Evolutionary conservation across 2,329 filamentous ascomycete genomes (phyloP), one percentile per base, ranked within the genome.

Genomic region (Cercospora janseana): DNA sequence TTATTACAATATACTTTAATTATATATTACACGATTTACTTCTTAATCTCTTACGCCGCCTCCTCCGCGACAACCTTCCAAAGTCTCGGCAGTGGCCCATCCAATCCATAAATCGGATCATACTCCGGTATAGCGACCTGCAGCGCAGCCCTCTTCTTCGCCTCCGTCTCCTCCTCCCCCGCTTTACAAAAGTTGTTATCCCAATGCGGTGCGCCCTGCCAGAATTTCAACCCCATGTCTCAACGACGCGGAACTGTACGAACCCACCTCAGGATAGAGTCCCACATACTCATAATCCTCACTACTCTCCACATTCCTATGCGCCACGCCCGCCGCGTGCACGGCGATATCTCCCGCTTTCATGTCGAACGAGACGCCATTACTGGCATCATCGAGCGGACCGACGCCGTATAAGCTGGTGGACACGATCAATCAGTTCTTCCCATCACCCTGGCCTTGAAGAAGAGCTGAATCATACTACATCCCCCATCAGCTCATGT

Each of bases 201-300:
- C 58, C 60, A 62, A 9, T 61, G 49, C 10, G 60, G 56, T 26
- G 58, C 54, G 9, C 43, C 43, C 49, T 51, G 5, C 6, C 44
- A 15, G 5, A 10, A 45, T 20, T 29, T 15, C 29, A 26, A 40
- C 4, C 15, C 21, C 12, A n/a, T 16, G 18, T 24, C 9, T 21
- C 8, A 37, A 23, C 3, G 4, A 4, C 7, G 9, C 7, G 4
- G 24, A 23, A 5, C 21, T 13, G 9, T 13, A 26, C 23, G 40
- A 41, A 46, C 53, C 18, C 42, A 60, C 59, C 46, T 63, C 26
- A 3, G 62, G 60, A 56, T 62, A 61, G 8, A 64, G 38, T 13
- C 59, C 60, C 18, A 64, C 34, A 55, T 64, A 62, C 24, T 62
- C 60, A 49, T 65, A 63, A 21, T 60, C 57, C 12, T 42, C 56